Evolutionary conservation across 345 rosid species (phyloP).

Genomic region (Syzygium oleosum): DNA sequence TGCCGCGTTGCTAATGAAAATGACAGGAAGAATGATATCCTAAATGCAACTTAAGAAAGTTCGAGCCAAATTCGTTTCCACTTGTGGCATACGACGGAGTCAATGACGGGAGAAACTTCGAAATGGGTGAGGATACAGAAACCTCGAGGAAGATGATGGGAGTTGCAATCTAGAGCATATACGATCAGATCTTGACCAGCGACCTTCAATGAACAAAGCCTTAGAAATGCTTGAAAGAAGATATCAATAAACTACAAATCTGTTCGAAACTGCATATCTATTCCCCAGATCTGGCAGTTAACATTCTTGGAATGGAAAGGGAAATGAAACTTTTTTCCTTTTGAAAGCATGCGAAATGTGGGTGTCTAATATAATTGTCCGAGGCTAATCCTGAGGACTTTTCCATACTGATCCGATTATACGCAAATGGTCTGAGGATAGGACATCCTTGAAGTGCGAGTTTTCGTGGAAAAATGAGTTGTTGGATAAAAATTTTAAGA

Average conservation of each 20-base stretch:
- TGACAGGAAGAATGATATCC: neutral
- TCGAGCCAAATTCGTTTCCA: neutral
- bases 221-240: neutral
- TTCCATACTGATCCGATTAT: neutral
- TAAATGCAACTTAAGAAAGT: neutral
- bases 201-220: neutral
- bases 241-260: neutral
- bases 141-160: neutral
- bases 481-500: neutral
- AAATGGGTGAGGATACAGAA: neutral
- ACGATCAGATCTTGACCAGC: neutral
- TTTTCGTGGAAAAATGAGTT: neutral
- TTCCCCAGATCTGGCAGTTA: neutral
- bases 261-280: neutral
- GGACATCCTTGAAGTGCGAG: neutral
- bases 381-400: neutral
- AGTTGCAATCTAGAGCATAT: neutral
- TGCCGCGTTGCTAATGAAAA: neutral
- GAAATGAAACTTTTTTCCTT: too few species aligned
- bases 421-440: neutral
- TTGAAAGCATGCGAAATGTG: too few species aligned
- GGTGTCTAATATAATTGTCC: too few species aligned
- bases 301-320: too few species aligned
- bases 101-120: neutral
- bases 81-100: fast-evolving